These are phyloP conservation scores for Citrullus colocynthis DNA, from an alignment of 306 rosid species.

Conservation along the genomic window DNA sequence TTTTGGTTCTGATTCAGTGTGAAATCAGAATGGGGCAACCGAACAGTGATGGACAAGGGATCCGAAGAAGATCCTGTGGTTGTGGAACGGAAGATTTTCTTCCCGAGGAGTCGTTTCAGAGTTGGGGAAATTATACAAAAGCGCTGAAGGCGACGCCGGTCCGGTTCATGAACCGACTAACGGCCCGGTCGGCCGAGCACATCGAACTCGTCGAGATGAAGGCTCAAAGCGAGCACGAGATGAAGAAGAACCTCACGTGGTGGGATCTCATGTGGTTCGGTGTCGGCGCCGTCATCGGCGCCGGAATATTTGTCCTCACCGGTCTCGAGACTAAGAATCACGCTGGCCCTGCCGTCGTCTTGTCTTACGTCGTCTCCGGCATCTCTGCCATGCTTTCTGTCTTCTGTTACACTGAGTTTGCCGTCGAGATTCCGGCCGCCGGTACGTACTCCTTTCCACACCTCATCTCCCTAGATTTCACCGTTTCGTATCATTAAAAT, in stretches of 20 bases:
- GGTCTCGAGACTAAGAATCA: constrained; percentile 33
- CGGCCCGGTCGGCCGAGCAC: constrained; percentile 38
- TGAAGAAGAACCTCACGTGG: constrained; percentile 83
- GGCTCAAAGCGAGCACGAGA: constrained; percentile 49
- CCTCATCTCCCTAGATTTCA: background rate
- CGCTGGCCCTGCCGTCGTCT: constrained; percentile 72
- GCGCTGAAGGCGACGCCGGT: constrained; percentile 42
- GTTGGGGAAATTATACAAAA: constrained; percentile 37
- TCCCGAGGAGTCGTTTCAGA: constrained; percentile 72
- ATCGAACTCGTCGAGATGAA: constrained; percentile 56
- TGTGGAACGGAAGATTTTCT: constrained; percentile 40
- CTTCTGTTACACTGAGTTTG: constrained; percentile 88
- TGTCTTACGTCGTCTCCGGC: constrained; percentile 66
- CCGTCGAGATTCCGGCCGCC: constrained; percentile 81
- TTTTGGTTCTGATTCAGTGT: background rate
- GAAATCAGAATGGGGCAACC: constrained; percentile 22
- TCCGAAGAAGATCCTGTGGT: constrained; percentile 36
- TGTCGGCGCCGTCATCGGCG: constrained; percentile 67
- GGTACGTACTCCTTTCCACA: constrained; percentile 18
- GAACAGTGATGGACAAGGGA: constrained; percentile 5
- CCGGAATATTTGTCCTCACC: constrained; percentile 76
- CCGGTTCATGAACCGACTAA: constrained; percentile 37
- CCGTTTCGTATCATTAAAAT: background rate
- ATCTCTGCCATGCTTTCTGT: constrained; percentile 82
- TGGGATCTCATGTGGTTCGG: constrained; percentile 96